Conservation (phyloP, 1,284 basidiomycete species). For the Trichosporon sp. region DNA sequence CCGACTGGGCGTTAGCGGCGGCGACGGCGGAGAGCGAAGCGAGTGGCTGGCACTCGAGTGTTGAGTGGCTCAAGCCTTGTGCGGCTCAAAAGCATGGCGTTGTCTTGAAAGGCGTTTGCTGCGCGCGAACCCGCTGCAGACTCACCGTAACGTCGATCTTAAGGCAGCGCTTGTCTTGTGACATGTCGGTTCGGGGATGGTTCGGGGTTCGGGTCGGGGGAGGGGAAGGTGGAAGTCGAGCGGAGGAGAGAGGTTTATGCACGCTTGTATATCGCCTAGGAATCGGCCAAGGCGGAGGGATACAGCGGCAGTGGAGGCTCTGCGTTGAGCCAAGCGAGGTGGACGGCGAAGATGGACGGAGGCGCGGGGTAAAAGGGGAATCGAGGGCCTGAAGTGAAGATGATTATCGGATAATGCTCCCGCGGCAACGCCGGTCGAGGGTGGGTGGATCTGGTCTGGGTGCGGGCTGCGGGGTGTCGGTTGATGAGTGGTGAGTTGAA, state of each 20-base stretch:
- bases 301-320: background rate
- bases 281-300: background rate
- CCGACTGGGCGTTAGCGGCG: slow-evolving; percentile 35
- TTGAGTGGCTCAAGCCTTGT: too few relatives aligned
- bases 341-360: background rate
- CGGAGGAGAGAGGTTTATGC: background rate
- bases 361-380: background rate
- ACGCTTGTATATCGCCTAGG: background rate
- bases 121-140: background rate
- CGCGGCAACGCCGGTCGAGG: slow-evolving; percentile 9
- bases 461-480: background rate
- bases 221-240: too few relatives aligned
- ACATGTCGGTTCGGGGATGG: background rate
- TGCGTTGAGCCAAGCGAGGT: background rate
- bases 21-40: too few relatives aligned
- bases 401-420: slow-evolving; percentile 12
- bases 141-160: slow-evolving; percentile 45
- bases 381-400: background rate
- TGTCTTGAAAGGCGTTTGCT: background rate
- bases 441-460: background rate
- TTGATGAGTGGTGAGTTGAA: background rate
- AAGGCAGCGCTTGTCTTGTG: slow-evolving; percentile 25
- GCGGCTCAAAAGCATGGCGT: too few relatives aligned
- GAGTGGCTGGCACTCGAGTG: too few relatives aligned
- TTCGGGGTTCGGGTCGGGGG: background rate